Evolutionary conservation across 495 filamentous ascomycete genomes (phyloP).

Genomic region (Ascodesmis nigricans): DNA sequence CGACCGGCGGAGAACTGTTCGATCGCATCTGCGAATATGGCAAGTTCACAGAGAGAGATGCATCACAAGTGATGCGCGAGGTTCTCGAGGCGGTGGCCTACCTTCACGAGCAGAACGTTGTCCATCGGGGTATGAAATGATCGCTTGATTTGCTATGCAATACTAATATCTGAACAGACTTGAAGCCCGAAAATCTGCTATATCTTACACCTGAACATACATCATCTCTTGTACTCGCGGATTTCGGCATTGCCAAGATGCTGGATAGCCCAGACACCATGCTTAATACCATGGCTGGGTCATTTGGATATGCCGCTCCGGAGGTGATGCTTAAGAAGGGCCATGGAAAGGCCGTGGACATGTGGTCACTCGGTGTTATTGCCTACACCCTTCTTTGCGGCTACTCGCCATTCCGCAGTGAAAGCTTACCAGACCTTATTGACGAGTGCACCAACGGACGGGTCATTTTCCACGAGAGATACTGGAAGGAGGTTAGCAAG

Average conservation of each 20-base stretch:
- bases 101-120: constrained; percentile 82
- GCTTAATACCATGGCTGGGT: constrained; percentile 94
- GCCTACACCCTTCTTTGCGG: constrained; percentile 98
- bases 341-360: constrained; percentile 96
- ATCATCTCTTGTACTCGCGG: constrained; percentile 78
- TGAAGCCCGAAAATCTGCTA: constrained; percentile 95
- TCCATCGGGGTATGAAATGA: constrained; percentile 56
- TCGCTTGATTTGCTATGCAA: not conserved
- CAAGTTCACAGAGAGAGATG: constrained; percentile 98
- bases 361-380: constrained; percentile 98
- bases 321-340: constrained; percentile 97
- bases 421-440: constrained; percentile 81
- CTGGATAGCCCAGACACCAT: constrained; percentile 73
- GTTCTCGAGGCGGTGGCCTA: constrained; percentile 89
- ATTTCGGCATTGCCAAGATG: constrained; percentile 99
- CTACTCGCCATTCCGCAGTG: constrained; percentile 92
- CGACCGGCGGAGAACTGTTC: constrained; percentile 90
- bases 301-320: constrained; percentile 92
- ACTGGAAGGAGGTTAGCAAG: constrained; percentile 92
- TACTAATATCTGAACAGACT: constrained; percentile 33
- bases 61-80: constrained; percentile 86
- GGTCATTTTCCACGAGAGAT: constrained; percentile 92
- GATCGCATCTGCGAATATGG: constrained; percentile 96
- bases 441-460: constrained; percentile 79
- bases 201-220: constrained; percentile 58